Evolutionary conservation across 1,139 yeast species (phyloP).

Genomic region (Meyerozyma sp.): DNA sequence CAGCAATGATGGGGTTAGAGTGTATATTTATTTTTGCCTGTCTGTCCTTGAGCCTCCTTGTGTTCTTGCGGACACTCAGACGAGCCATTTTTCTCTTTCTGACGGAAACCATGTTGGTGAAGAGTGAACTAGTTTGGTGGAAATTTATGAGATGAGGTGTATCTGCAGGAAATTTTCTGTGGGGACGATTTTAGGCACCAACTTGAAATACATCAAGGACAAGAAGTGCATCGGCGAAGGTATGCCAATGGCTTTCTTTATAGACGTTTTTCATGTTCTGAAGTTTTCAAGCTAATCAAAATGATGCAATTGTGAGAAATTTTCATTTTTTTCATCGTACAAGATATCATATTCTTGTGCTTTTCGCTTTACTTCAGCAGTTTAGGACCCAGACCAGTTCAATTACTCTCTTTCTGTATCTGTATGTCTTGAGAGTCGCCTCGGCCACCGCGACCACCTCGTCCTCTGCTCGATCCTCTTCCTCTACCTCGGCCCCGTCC

Average conservation of each 20-base stretch:
- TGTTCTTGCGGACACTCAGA: constrained; percentile 62
- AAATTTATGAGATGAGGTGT: constrained; percentile 1
- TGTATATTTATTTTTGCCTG: constrained; percentile 59
- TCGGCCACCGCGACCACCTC: constrained; percentile 16
- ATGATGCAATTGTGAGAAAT: no score
- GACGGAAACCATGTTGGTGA: constrained; percentile 59
- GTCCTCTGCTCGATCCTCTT: constrained; percentile 11
- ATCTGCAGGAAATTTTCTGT: neutral
- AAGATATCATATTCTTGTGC: no score
- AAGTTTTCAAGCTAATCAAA: no score
- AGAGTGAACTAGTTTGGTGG: neutral
- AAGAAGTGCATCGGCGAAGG: neutral
- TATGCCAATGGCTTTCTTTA: neutral
- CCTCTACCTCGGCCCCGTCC: constrained; percentile 17
- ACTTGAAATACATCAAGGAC: neutral
- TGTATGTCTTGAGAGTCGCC: constrained; percentile 5
- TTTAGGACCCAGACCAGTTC: no score
- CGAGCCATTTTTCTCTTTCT: constrained; percentile 83
- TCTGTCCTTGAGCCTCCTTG: constrained; percentile 65
- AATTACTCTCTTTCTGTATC: no score
- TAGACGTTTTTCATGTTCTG: no score
- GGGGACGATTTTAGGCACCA: neutral
- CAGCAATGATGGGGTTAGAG: constrained; percentile 78
- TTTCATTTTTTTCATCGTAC: no score
- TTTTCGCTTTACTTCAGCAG: no score